Base-by-base conservation (phyloP, 2,329 filamentous ascomycete species). In the Monilinia vaccinii-corymbosi region DNA sequence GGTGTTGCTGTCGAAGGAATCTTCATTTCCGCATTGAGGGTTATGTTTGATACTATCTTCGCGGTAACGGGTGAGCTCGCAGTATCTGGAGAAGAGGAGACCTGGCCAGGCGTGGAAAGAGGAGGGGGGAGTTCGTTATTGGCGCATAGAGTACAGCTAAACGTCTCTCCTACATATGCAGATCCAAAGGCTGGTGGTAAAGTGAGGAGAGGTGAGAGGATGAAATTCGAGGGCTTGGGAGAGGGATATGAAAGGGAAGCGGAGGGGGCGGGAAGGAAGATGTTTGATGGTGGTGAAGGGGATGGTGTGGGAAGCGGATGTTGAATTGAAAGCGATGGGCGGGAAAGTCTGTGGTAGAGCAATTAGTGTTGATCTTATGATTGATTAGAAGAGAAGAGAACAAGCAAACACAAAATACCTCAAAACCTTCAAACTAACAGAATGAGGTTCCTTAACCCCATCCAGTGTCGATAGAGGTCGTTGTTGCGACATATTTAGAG, bases 161-260 rank as follows among this genome's bases (percentile, higher is more conserved):
- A 97, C 0, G 87, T 91, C 76, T 97, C 92, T 68, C 94, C 94
- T 23, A 97, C 93, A 73, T 97, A 97, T 10, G 93, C 92, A 14
- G 90, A 93, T 48, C 92, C 93, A 73, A 99, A 97, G 0, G 91
- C 88, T 18, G 91, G 87, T 11, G 94, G 93, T 1, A 97, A 85
- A 50, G 90, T 94, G 68, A 97, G 81, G 57, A 85, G 78, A 1
- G 83, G 83, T 38, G 79, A 81, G 64, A 86, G 78, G 62, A 85
- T 70, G 60, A 73, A 73, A n/a, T 76, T 75, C 11, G 44, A 49
- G 25, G 58, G 51, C 36, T 75, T 70, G 18, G 76, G 70, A 13
- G 78, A 78, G 1, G 84, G 82, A 72, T 91, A 93, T 47, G 89
- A 87, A 53, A 95, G 80, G 2, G 89, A 90, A 2, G 90, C 89